Evolutionary conservation across 164 flowering plant species (phyloP), one percentile per base, ranked within the genome.

Genomic region (Paratinospora sagittata): DNA sequence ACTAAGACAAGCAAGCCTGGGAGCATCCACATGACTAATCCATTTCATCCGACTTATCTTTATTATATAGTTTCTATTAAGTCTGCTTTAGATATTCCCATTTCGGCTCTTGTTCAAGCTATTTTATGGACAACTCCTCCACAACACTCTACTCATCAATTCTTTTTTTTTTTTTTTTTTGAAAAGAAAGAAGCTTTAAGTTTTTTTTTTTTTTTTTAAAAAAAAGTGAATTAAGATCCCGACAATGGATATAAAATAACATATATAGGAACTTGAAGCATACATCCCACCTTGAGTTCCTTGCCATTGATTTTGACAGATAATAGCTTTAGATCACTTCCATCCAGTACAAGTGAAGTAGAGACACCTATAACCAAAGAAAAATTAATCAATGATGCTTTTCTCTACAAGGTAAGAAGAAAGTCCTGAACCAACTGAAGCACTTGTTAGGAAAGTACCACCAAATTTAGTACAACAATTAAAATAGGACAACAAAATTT

Each of bases 271-370:
- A 55, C 11, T 55, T 55, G 61, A 55, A 55, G 24, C 61, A 23
- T 8, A 19, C 58, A 19, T 13, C 75, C 68, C 70, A 84, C 97
- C 97, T 92, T 84, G 34, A 94, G 80, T 61, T 88, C 89, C 34
- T 82, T 75, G 62, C 87, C 83, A 65, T 88, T 78, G 63, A 92
- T 74, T 81, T 87, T 87, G 26, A 95, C 26, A 27, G 90, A 86
- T 67, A 90, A 16, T 21, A 95, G 81, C 86, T 89, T 89, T 66
- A 89, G 57, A 82, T 90, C 96, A 24, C 34, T 70, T 33, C 98
- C 98, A 85, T 90, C 84, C 83, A 95, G 76, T 68, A 86, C 82
- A 65, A 95, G 77, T 24, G 97, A 91, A 49, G 84, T 65, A 70
- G 91, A 77, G 70, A 76, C 76, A 66, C 93, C 97, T 93, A 82